Percentiles rank a stretch among this genome's conserved stretches.
These are phyloP conservation scores for Termitomyces sp. DNA, from an alignment of 768 basidiomycete species.

Conservation along the genomic window DNA sequence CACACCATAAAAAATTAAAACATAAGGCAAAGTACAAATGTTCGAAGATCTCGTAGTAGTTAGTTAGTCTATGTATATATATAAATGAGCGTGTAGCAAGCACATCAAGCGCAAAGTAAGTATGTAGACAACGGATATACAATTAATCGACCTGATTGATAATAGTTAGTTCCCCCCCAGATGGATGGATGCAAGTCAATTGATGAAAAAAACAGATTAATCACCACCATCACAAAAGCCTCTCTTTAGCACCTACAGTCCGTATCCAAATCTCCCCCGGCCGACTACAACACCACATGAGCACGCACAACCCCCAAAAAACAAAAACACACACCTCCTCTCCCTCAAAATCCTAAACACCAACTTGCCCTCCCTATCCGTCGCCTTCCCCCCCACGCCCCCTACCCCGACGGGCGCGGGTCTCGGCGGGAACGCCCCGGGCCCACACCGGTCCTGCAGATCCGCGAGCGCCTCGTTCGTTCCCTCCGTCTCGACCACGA, in stretches of 20 bases:
- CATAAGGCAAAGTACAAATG: no score
- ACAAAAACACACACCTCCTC: conserved; percentile 52
- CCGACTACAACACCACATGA: conserved; percentile 47
- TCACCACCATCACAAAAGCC: conserved; percentile 40
- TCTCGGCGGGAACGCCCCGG: conserved; percentile 62
- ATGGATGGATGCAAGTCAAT: no score
- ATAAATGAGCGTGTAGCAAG: neutral
- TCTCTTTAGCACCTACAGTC: conserved; percentile 64
- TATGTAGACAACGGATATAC: neutral
- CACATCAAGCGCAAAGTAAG: neutral
- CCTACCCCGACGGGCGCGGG: conserved; percentile 39
- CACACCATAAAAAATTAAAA: no score
- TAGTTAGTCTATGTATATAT: no score
- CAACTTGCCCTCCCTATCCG: conserved; percentile 40
- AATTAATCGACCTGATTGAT: conserved; percentile 9
- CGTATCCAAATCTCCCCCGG: conserved; percentile 74
- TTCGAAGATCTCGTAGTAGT: no score
- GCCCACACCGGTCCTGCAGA: conserved; percentile 69
- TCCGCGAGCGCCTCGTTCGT: conserved; percentile 84
- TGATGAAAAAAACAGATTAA: no score
- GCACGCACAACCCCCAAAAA: no score
- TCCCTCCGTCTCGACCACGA: conserved; percentile 83
- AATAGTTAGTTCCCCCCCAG: no score
- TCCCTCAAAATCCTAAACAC: conserved; percentile 76
- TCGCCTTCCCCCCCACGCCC: no score